These are phyloP conservation scores for Austroboletus eburneus DNA, from an alignment of 768 basidiomycete species.

Conservation along the genomic window DNA sequence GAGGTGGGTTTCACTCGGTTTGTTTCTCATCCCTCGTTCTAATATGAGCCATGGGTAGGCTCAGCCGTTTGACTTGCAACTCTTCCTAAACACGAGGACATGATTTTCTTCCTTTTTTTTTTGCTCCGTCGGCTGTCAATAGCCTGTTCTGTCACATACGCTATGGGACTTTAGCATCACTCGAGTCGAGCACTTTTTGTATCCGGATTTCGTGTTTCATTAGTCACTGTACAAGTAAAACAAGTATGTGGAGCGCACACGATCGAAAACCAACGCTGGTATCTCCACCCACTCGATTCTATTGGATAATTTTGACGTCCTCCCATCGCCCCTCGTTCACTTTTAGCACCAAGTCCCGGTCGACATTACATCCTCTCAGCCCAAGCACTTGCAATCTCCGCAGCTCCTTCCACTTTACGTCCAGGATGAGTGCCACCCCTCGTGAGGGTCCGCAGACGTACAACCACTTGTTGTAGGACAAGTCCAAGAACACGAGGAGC, in stretches of 20 bases:
- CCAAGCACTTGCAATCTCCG: constrained; percentile 50
- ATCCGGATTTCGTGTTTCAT: constrained; percentile 23
- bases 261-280: too few relatives aligned
- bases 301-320: constrained; percentile 51
- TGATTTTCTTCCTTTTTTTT: constrained; percentile 24
- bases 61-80: constrained; percentile 51
- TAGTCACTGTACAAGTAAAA: constrained; percentile 23
- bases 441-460: neutral
- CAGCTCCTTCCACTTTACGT: constrained; percentile 59
- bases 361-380: constrained; percentile 49
- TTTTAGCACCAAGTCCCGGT: constrained; percentile 36
- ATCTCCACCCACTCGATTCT: constrained; percentile 5
- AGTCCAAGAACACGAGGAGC: constrained; percentile 55
- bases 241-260: too few relatives aligned
- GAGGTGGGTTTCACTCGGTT: constrained; percentile 31
- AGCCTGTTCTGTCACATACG: constrained; percentile 6
- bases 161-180: constrained; percentile 13
- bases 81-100: constrained; percentile 47
- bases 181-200: constrained; percentile 10
- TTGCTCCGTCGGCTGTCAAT: constrained; percentile 1
- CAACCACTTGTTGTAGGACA: constrained; percentile 63
- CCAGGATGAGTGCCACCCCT: constrained; percentile 38
- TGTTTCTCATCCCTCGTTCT: neutral
- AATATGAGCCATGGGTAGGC: constrained; percentile 26
- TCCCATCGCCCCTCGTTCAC: constrained; percentile 65